Conservation (phyloP, 2,329 filamentous ascomycete genomes). For the Annulohypoxylon truncatum region DNA sequence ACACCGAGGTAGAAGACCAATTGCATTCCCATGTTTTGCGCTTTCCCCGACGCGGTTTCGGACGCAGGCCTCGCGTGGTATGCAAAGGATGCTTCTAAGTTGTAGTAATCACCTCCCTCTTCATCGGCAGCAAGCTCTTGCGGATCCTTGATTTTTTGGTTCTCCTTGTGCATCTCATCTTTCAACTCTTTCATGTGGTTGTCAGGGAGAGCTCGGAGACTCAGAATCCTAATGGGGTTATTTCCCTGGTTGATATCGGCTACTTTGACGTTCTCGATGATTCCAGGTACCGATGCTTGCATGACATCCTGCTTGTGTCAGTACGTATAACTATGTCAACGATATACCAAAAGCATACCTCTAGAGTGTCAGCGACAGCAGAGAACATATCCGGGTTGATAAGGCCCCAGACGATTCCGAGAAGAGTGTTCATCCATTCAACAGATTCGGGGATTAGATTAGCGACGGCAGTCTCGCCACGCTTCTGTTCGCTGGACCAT, state of each 20-base stretch:
- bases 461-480: conserved; percentile 85
- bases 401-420: conserved; percentile 87
- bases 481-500: conserved; percentile 87
- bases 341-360: conserved; percentile 53
- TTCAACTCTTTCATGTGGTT: conserved; percentile 84
- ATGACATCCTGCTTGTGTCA: conserved; percentile 77
- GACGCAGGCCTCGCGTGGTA: conserved; percentile 87
- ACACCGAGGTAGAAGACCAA: conserved; percentile 93
- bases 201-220: conserved; percentile 86
- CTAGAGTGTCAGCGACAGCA: conserved; percentile 89
- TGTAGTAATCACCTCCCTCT: conserved; percentile 92
- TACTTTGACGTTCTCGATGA: conserved; percentile 95
- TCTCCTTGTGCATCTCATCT: conserved; percentile 80
- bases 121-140: conserved; percentile 90
- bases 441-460: conserved; percentile 94
- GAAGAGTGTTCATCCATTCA: conserved; percentile 93
- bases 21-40: conserved; percentile 97
- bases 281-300: conserved; percentile 90
- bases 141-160: conserved; percentile 83
- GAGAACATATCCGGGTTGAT: conserved; percentile 96
- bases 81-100: conserved; percentile 88
- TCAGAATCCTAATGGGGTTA: conserved; percentile 90
- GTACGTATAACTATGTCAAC: background rate
- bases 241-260: conserved; percentile 94
- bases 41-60: conserved; percentile 77